Evolutionary conservation across 495 filamentous ascomycete species (phyloP).

Genomic region (Neurospora hispaniola): DNA sequence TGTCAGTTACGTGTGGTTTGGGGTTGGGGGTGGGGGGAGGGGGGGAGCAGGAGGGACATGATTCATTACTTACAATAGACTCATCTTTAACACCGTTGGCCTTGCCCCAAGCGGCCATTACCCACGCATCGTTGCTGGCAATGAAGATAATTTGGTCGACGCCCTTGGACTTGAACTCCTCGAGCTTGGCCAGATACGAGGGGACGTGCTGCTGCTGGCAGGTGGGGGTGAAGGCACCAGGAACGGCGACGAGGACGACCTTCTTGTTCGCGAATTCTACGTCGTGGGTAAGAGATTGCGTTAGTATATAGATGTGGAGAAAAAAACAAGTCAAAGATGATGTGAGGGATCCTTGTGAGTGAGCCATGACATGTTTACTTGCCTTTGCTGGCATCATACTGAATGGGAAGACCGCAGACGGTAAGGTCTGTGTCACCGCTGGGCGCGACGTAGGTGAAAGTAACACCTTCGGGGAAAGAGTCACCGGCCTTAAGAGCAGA

Average conservation of each 20-base stretch:
- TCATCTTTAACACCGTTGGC: conserved; percentile 76
- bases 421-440: conserved; percentile 53
- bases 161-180: conserved; percentile 67
- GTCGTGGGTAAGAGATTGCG: neutral
- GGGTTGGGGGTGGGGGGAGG: neutral
- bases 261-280: conserved; percentile 77
- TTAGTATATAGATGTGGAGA: neutral
- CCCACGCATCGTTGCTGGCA: conserved; percentile 81
- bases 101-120: conserved; percentile 95
- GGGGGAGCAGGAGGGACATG: neutral
- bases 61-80: conserved; percentile 53
- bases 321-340: too few relatives aligned
- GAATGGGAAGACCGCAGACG: conserved; percentile 66
- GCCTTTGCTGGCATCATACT: conserved; percentile 73
- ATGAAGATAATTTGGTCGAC: conserved; percentile 80
- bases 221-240: conserved; percentile 91
- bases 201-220: conserved; percentile 83
- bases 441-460: conserved; percentile 72
- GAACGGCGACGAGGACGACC: conserved; percentile 81
- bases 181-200: conserved; percentile 67
- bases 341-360: too few relatives aligned
- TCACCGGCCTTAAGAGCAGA: conserved; percentile 68
- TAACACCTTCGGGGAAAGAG: conserved; percentile 67
- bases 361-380: neutral
- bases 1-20: conserved; percentile 1